These are phyloP conservation scores for Mycena galericulata DNA, from an alignment of 768 basidiomycete genomes.

Conservation along the genomic window DNA sequence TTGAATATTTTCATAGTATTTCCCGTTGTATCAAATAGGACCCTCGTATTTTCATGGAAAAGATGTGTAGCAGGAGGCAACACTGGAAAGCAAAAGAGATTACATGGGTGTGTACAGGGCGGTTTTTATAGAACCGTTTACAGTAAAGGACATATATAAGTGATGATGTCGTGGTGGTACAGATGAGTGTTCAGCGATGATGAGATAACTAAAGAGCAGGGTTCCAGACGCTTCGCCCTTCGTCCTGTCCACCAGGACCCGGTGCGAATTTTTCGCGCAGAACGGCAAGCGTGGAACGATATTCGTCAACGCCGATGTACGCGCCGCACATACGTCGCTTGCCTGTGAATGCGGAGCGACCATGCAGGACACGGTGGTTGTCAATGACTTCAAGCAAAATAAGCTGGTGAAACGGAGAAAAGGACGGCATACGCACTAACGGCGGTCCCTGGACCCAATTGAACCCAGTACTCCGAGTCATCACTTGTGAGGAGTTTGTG, in stretches of 20 bases:
- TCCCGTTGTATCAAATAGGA: slow-evolving; percentile 29
- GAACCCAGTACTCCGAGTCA: slow-evolving; percentile 93
- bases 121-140: background rate
- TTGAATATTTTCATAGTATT: slow-evolving; percentile 28
- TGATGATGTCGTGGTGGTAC: slow-evolving; percentile 12
- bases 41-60: background rate
- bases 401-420: background rate
- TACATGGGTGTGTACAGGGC: slow-evolving; percentile 8
- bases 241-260: slow-evolving; percentile 37
- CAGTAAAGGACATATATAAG: slow-evolving; percentile 4
- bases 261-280: slow-evolving; percentile 68
- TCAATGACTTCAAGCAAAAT: slow-evolving; percentile 73
- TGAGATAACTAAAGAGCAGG: slow-evolving; percentile 55
- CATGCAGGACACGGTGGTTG: slow-evolving; percentile 95
- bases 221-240: slow-evolving; percentile 70
- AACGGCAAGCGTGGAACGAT: slow-evolving; percentile 79
- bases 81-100: background rate
- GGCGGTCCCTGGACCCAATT: slow-evolving; percentile 88
- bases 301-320: slow-evolving; percentile 94
- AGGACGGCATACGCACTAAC: slow-evolving; percentile 66
- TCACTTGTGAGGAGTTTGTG: slow-evolving; percentile 77
- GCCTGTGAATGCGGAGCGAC: slow-evolving; percentile 91
- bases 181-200: slow-evolving; percentile 10
- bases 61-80: background rate
- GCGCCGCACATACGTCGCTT: slow-evolving; percentile 95